A percentile compares a stretch with the other conserved stretches of the same genome.
Conservation (phyloP, 1,139 yeast species). For the Candida pseudoviswanathii region DNA sequence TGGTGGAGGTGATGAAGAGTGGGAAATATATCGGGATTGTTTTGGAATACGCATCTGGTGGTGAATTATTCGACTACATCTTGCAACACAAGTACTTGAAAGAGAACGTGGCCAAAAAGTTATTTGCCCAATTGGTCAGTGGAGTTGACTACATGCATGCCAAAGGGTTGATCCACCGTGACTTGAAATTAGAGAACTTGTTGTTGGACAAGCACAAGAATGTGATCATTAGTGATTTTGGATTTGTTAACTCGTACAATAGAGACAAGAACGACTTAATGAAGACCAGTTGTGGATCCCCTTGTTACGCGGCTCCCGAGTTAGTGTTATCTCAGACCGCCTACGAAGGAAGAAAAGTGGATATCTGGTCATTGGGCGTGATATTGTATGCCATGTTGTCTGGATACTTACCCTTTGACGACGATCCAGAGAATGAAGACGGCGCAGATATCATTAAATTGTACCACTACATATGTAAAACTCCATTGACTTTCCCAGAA, state of each 20-base stretch:
- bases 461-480: constrained; percentile 87
- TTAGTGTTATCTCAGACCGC: constrained; percentile 84
- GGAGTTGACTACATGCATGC: constrained; percentile 92
- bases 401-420: constrained; percentile 97
- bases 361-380: constrained; percentile 96
- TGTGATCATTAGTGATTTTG: constrained; percentile 80
- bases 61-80: constrained; percentile 93
- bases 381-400: constrained; percentile 95
- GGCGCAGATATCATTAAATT: constrained; percentile 91
- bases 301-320: constrained; percentile 98
- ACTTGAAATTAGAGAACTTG: constrained; percentile 71
- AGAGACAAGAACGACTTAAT: constrained; percentile 69
- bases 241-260: constrained; percentile 88
- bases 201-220: constrained; percentile 78
- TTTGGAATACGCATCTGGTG: constrained; percentile 94
- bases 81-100: constrained; percentile 83
- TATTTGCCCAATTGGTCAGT: constrained; percentile 90
- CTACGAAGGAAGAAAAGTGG: constrained; percentile 93
- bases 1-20: constrained; percentile 91
- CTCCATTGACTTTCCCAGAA: constrained; percentile 94
- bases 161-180: constrained; percentile 81
- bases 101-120: constrained; percentile 79
- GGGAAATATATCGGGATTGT: constrained; percentile 96
- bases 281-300: constrained; percentile 97
- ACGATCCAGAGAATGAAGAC: constrained; percentile 94